Base-by-base conservation (phyloP, 192 early-diverging fungal genomes). In the Chytriomyces hyalinus region DNA sequence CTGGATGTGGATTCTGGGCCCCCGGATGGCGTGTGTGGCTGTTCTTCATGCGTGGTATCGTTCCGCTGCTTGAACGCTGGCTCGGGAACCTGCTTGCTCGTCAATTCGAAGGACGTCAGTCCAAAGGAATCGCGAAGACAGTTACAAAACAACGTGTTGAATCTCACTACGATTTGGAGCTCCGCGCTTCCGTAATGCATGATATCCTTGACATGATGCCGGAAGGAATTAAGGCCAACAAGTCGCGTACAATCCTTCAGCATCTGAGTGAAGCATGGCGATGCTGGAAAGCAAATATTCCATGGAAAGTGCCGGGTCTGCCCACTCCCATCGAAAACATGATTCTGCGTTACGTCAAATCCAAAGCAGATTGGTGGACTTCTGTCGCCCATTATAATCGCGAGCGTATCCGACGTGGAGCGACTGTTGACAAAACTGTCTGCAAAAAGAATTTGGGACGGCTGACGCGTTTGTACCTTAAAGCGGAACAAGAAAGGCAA, bases 291-390 rank as follows among this genome's bases (percentile, higher is more conserved):
- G 96, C 98, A 44, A 99, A 99, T 82, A 97, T 97, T 77, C 96
- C 98, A 47, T 99, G 98, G 98, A 96, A 97, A 80, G 97, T 99
- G 17, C 95, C 96, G 61, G 97, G 97, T 49, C 90, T 99, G 88
- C 96, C 98, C n/a, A 92, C 90, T 46, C 93, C 98, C 5, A 93
- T 99, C 71, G 96, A 98, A 80, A 98, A 97, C 87, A 97, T 99
- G 95, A 97, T 99, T 80, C 82, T 98, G 78, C 92, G 96, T 53
- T 99, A 99, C 84, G 96, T 99, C 73, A 98, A 98, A 85, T 92
- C 95, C 67, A 99, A 99, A 86, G 96, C 98, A n/a, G 98, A 99
- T 86, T 99, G 98, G 98, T 99, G 98, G 98, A 98, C 95, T 1
- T 94, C 93, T 26, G 95, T 97, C 26, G 91, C 97, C 11, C 96